These are phyloP conservation scores for Patellifolia procumbens DNA, from an alignment of 179 eudicot genomes.

Conservation along the genomic window DNA sequence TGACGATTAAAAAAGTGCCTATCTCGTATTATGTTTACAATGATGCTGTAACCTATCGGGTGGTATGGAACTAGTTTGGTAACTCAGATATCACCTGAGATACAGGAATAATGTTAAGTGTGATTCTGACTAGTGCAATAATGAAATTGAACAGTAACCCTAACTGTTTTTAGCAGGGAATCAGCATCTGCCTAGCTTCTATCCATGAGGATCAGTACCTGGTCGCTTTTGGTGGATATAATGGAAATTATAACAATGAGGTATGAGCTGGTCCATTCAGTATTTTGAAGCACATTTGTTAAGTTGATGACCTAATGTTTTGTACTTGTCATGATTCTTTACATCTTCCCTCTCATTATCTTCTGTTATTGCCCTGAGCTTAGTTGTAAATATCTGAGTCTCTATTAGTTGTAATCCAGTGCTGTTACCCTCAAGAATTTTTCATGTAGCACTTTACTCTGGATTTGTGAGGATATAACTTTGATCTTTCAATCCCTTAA, in stretches of 20 bases:
- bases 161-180: conserved; percentile 56
- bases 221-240: conserved; percentile 97
- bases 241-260: conserved; percentile 93
- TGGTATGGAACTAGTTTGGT: background rate
- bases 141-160: background rate
- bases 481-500: background rate
- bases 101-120: background rate
- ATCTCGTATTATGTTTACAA: no score
- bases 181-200: conserved; percentile 59
- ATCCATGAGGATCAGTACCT: conserved; percentile 63
- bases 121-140: conserved; percentile 1
- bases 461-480: conserved; percentile 5
- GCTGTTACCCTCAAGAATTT: background rate
- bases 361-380: background rate
- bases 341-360: background rate
- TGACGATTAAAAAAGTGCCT: no score
- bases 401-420: background rate
- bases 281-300: background rate
- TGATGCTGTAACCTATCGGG: no score
- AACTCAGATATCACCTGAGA: background rate
- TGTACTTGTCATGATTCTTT: conserved; percentile 5
- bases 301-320: background rate
- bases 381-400: background rate
- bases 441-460: background rate
- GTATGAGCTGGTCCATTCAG: conserved; percentile 37